Base-by-base conservation (phyloP, 495 filamentous ascomycete genomes). In the Bacidia rubella region DNA sequence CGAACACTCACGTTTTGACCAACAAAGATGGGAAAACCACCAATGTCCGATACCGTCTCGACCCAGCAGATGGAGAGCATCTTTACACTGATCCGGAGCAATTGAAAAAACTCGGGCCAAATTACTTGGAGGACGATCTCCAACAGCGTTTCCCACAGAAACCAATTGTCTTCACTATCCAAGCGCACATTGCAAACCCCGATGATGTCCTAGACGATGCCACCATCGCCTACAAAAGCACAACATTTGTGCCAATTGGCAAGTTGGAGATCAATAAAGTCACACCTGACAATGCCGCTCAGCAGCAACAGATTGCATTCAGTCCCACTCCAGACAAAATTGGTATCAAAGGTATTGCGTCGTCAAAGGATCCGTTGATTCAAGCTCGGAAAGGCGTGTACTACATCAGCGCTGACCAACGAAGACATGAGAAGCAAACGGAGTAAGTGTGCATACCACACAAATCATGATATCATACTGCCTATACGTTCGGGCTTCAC, bases 31-130 rank as follows among this genome's bases (percentile, higher is more conserved):
- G n/a, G n/a, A n/a, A n/a, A n/a, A n/a, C 26, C 21, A 52, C 50
- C 11, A 52, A 52, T 47, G 50, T 52, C 50, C 50, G 50, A 52
- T 52, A 52, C 11, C 50, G 50, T 22, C 35, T 52, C 50, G 39
- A 47, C 29, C 50, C 50, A 21, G 50, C 50, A 47, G 50, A 52
- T 47, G 50, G 50, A 49, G 17, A 49, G 17, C 50, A 52, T 46
- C 50, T 52, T 22, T 47, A 52, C 41, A 43, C 39, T 26, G 50
- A 52, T 15, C 47, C 47, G 11, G 50, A 24, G 19, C 50, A 52
- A 11, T 52, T 46, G 50, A 52, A 46, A 22, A 24, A 52, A 52
- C 50, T 52, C 23, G 40, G 35, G 0, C 50, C 41, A 45, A 52
- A 25, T 39, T 52, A 52, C 39, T 52, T 52, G 17, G 50, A 52